Base-by-base conservation (phyloP, 2,329 filamentous ascomycete genomes). In the Leptographium radiaticola region DNA sequence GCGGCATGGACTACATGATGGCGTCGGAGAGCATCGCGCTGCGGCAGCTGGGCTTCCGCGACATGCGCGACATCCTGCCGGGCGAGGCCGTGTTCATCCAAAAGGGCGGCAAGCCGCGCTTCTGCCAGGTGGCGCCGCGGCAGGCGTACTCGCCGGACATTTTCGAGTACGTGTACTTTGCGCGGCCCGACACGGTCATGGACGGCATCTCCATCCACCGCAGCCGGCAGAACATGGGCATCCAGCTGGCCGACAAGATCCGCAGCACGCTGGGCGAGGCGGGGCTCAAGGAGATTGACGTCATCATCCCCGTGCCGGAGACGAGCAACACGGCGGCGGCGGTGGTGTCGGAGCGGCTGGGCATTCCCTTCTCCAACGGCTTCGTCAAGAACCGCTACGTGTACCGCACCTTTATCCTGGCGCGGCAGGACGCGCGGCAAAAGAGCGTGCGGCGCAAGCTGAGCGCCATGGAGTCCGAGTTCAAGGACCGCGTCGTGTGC, bases 361-460 rank as follows among this genome's bases (percentile, higher is more conserved):
- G 82, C 60, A 90, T 88, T 65, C 86, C 86, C 1, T 89, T 86
- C 63, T 84, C 79, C 56, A 86, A 87, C 64, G 89, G 83, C 4
- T 91, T 95, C 62, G 83, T 95, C 59, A 94, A 93, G 75, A 94
- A 94, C 68, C 79, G 87, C 51, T 94, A 94, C 66, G 85, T 94
- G 56, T 89, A 88, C 75, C 80, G 88, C 49, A 94, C 88, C 0
- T 93, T 91, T 67, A 91, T 89, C 20, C 56, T 70, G 56, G 73
- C 90, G 2, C 86, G 85, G 33, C 90, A 96, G 67, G 81, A 81
- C 60, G 79, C 83, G 18, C 78, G 90, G 6, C 81, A 93, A 63
- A 91, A 91, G 70, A 85, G 88, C 60, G 89, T 96, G 11, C 84
- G 91, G 5, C 81, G 90, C 50, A 97, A 97, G 71, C 76, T 97